Evolutionary conservation across 2,329 filamentous ascomycete genomes (phyloP), one percentile per base, ranked within the genome.

Genomic region (Trichoderma breve): DNA sequence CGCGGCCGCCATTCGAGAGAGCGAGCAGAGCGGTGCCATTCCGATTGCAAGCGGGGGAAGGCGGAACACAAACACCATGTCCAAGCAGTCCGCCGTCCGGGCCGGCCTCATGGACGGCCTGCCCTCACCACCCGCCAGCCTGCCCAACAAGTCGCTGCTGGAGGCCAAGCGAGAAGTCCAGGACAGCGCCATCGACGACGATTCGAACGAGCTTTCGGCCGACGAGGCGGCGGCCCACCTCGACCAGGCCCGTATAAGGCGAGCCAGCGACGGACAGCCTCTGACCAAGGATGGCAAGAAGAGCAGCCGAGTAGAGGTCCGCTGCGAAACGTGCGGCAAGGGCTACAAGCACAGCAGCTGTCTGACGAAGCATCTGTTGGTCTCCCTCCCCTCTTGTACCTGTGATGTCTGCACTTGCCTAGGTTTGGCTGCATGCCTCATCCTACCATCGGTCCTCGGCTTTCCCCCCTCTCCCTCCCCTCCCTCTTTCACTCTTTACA

Each of bases 301-400:
- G 84, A 88, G 89, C 82, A 92, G 90, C 84, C 89, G 91, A 79
- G 90, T 91, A 79, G 95, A 98, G 82, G 90, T 99, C 81, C 94
- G 93, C 83, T 99, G 96, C 86, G 94, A 97, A 81, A 95, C 95
- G 84, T 99, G 96, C 87, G 95, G 95, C 83, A 99, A 99, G 89
- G 94, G 94, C 85, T 99, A 99, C 90, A 99, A 99, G 91, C 96
- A 99, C 89, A 97, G 95, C 90, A 98, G 96, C 87, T 99, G 96
- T 90, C 90, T 99, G 87, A 97, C 93, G 82, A 99, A 98, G 90
- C 96, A 99, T 91, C 92, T 98, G 96, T 98, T 91, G 90, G 96
- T 97, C 88, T 86, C 88, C 90, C 88, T 86, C 84, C 84, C 83
- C 68, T 71, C 58, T 43, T 66, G 55, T 58, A n/a, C 28, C 60